phyloP scores from a whole-genome alignment of 108 stramenopile species.

The Cyclotella distinguenda region DNA sequence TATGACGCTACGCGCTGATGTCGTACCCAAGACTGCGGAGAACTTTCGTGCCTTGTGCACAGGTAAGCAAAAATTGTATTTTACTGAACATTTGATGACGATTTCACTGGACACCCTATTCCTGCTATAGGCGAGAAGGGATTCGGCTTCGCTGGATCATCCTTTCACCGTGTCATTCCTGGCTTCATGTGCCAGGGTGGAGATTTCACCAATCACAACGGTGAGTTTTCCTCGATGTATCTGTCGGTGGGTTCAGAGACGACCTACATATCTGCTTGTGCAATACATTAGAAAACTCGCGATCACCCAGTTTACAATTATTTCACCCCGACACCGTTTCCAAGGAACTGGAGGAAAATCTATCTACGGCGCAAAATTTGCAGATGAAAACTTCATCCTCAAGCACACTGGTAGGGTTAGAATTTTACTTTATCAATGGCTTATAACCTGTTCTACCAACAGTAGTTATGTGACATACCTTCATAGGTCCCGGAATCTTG shows the following conservation, averaged over 20 bases:
- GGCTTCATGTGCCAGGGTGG: conserved; percentile 81
- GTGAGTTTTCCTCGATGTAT: background rate
- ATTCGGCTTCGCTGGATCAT: conserved; percentile 81
- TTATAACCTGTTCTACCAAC: background rate
- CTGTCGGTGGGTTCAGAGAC: no score
- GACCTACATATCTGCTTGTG: no score
- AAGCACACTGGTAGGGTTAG: conserved; percentile 48
- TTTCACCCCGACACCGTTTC: background rate
- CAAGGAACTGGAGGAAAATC: conserved; percentile 42
- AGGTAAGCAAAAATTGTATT: conserved; percentile 45
- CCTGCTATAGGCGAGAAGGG: conserved; percentile 81
- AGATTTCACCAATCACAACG: conserved; percentile 51
- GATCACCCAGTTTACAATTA: no score
- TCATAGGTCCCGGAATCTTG: conserved; percentile 74
- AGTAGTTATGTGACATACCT: no score
- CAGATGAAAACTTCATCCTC: conserved; percentile 74
- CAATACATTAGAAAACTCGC: no score
- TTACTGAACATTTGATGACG: no score
- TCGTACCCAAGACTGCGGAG: conserved; percentile 95
- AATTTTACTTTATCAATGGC: background rate
- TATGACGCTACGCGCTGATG: conserved; percentile 86
- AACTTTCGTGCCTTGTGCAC: conserved; percentile 73
- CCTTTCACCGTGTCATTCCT: conserved; percentile 96
- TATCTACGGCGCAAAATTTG: conserved; percentile 63
- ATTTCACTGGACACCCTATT: background rate